Evolutionary conservation across 2,329 filamentous ascomycete genomes (phyloP), one percentile per base, ranked within the genome.

Genomic region (Penicillium decumbens): DNA sequence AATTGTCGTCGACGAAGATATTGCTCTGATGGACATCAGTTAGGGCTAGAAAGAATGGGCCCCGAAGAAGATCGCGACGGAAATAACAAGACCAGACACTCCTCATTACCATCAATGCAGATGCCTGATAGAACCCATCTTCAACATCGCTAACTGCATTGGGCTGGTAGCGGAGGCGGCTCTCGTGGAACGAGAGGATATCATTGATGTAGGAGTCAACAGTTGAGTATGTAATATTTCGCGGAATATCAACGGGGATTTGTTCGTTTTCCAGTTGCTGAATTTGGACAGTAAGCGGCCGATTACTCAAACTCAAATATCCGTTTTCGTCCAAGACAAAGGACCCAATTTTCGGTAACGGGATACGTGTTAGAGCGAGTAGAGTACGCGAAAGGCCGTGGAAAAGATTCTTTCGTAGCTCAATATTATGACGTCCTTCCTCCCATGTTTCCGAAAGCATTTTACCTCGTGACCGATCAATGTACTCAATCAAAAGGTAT

Each of bases 1-100:
- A 65, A 1, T 62, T 27, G 0, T 54, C 42, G 41, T 65, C 57
- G 13, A 65, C 59, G 29, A 63, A 51, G 5, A 67, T 61, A 29
- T 68, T 67, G 47, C 68, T 72, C 44, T 60, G 61, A 45, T 75
- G 66, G 2, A 76, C 49, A 54, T 76, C 72, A 5, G 71, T 73
- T 18, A 74, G 54, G 3, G 28, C 58, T 40, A 65, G 56, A 39
- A 65, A 45, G 50, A 71, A 74, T 1, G 68, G 67, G 2, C 72
- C 68, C n/a, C 60, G 53, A n/a, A 58, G 55, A 20, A 70, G 54
- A 54, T 69, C 64, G 10, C 44, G 49, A 3, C 30, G 56, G 41
- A 59, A 66, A 65, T 39, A 65, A 30, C 38, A 66, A 57, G 30
- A 57, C 44, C 20, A 57, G 35, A 47, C 54, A 27, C 48, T 65